Evolutionary conservation across 1,139 yeast species (phyloP).

Genomic region (Blastobotrys ciferrii): DNA sequence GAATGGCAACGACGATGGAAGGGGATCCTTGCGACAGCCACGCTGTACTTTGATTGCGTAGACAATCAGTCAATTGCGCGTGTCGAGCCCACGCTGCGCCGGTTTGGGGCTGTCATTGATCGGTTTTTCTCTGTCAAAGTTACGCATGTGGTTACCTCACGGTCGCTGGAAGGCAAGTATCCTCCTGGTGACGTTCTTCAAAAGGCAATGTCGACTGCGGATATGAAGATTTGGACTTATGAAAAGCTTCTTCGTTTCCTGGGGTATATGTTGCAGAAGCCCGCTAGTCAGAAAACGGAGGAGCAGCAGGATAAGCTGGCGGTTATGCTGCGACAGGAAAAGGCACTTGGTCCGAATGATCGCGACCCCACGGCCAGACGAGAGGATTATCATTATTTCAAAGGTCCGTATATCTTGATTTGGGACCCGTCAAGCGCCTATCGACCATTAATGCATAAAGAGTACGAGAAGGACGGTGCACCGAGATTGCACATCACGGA

Average conservation of each 20-base stretch:
- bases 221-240: slow-evolving; percentile 81
- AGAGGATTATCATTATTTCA: slow-evolving; percentile 82
- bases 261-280: slow-evolving; percentile 50
- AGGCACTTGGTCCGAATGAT: slow-evolving; percentile 81
- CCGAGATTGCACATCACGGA: slow-evolving; percentile 40
- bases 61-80: slow-evolving; percentile 52
- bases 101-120: slow-evolving; percentile 47
- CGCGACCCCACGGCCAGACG: slow-evolving; percentile 82
- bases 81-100: slow-evolving; percentile 43
- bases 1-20: slow-evolving; percentile 84
- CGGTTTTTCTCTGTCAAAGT: slow-evolving; percentile 77
- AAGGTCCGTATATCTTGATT: slow-evolving; percentile 69
- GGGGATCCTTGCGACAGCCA: slow-evolving; percentile 67
- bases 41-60: slow-evolving; percentile 75
- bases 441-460: slow-evolving; percentile 80
- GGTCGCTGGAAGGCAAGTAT: slow-evolving; percentile 41
- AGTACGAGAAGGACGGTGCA: slow-evolving; percentile 60
- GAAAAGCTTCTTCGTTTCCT: slow-evolving; percentile 83
- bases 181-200: slow-evolving; percentile 63
- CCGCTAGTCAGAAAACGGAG: slow-evolving; percentile 5
- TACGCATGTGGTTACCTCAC: slow-evolving; percentile 77
- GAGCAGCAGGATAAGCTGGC: slow-evolving; percentile 42
- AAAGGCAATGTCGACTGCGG: slow-evolving; percentile 55
- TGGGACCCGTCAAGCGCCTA: slow-evolving; percentile 78
- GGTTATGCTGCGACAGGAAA: slow-evolving; percentile 76